phyloP scores from a whole-genome alignment of 192 early-diverging fungal genomes.

The Coemansia sp. region DNA sequence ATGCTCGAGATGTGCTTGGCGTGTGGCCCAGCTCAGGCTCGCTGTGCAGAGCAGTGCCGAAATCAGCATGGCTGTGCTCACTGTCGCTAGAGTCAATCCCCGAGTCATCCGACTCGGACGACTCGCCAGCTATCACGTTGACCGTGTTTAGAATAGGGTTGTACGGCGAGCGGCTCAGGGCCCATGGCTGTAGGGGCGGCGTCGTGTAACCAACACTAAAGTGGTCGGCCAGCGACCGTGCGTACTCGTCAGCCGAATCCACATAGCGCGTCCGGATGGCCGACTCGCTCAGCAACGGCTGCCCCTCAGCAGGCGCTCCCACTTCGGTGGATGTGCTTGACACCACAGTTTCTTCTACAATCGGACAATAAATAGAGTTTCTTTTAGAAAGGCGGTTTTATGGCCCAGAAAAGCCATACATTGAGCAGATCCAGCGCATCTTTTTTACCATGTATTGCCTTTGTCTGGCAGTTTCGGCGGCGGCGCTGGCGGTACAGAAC shows the following conservation, averaged over 20 bases:
- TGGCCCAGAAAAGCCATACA: background rate
- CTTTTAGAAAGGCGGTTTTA: background rate
- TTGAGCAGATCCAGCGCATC: background rate
- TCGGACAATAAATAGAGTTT: background rate
- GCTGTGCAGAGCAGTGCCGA: background rate
- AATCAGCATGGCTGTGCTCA: background rate
- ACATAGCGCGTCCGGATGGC: conserved; percentile 47
- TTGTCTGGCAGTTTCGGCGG: conserved; percentile 7
- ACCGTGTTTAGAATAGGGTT: conserved; percentile 25
- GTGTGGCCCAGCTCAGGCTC: conserved; percentile 2
- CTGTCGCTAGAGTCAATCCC: conserved; percentile 25
- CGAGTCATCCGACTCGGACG: conserved; percentile 44
- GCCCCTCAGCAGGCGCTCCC: conserved; percentile 23
- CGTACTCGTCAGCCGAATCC: conserved; percentile 43
- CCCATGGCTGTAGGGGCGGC: conserved; percentile 8
- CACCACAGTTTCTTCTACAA: conserved; percentile 14
- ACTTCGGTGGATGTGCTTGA: conserved; percentile 3
- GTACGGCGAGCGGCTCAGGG: conserved; percentile 18
- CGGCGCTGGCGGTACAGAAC: conserved; percentile 16
- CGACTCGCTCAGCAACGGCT: conserved; percentile 46
- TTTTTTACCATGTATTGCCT: conserved; percentile 17
- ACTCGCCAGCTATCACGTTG: conserved; percentile 17
- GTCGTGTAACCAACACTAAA: background rate
- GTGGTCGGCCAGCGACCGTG: conserved; percentile 40
- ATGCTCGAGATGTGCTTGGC: background rate